These are phyloP conservation scores for Plenodomus tracheiphilus DNA, from an alignment of 2,329 filamentous ascomycete genomes.

Conservation along the genomic window DNA sequence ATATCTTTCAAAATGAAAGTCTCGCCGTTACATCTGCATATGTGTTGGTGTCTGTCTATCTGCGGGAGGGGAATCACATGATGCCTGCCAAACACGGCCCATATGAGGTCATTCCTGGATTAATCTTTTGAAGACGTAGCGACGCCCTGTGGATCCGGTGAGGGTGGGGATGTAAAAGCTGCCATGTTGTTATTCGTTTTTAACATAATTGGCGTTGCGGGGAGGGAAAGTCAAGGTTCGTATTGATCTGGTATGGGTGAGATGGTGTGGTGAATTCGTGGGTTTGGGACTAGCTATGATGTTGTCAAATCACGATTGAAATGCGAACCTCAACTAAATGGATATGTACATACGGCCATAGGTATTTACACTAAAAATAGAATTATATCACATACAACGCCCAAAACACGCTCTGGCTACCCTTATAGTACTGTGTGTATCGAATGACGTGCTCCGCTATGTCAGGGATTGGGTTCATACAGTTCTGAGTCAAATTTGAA, in stretches of 20 bases:
- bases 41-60: constrained; percentile 4
- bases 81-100: constrained; percentile 38
- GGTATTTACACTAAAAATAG: too few relatives aligned
- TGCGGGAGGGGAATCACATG: constrained; percentile 8
- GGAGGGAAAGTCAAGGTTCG: background rate
- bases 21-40: constrained; percentile 17
- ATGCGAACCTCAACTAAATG: too few relatives aligned
- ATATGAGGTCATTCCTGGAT: constrained; percentile 39
- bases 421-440: too few relatives aligned
- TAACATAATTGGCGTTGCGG: background rate
- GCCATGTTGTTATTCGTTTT: constrained; percentile 2
- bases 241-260: background rate
- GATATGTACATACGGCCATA: too few relatives aligned
- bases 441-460: too few relatives aligned
- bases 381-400: too few relatives aligned
- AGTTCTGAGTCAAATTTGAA: too few relatives aligned
- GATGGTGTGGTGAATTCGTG: too few relatives aligned
- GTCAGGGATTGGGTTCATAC: too few relatives aligned
- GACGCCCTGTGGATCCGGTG: constrained; percentile 18
- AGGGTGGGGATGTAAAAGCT: background rate
- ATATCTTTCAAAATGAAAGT: constrained; percentile 30
- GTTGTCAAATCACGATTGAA: too few relatives aligned
- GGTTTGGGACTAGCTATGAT: too few relatives aligned
- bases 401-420: too few relatives aligned
- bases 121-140: constrained; percentile 36